Evolutionary conservation across 2,329 filamentous ascomycete species (phyloP).

Genomic region (Aspergillus sojae): DNA sequence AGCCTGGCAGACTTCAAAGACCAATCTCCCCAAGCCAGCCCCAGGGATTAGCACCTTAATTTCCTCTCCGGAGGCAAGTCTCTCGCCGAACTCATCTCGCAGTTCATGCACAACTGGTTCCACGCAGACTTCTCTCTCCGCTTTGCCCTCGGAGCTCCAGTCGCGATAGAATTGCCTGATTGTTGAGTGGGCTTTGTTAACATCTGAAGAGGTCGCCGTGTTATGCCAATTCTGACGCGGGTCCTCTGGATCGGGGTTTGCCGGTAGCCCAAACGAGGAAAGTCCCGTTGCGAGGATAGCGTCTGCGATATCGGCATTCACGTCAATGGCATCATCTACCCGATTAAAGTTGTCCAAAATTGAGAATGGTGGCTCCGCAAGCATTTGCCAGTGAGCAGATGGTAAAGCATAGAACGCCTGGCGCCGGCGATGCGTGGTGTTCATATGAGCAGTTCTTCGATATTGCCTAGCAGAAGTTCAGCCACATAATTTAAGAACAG

Average conservation of each 20-base stretch:
- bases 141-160: conserved; percentile 78
- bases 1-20: conserved; percentile 77
- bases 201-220: conserved; percentile 70
- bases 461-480: conserved; percentile 66
- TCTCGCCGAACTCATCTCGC: conserved; percentile 46
- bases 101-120: conserved; percentile 71
- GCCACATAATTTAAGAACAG: not conserved
- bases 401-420: conserved; percentile 93
- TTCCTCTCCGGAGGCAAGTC: conserved; percentile 37
- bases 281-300: conserved; percentile 73
- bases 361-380: conserved; percentile 79
- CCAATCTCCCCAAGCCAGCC: conserved; percentile 82
- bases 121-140: conserved; percentile 78
- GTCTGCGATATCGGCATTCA: conserved; percentile 80
- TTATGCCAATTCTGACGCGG: conserved; percentile 66
- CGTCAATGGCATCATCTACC: conserved; percentile 85
- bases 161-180: conserved; percentile 93
- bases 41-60: conserved; percentile 81
- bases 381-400: conserved; percentile 77
- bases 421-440: conserved; percentile 85
- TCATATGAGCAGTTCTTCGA: conserved; percentile 80
- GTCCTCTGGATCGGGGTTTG: conserved; percentile 39
- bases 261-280: conserved; percentile 63
- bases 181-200: conserved; percentile 91
- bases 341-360: conserved; percentile 76